Evolutionary conservation across 169 alveolate genomes (phyloP).

Genomic region (Toxoplasma gondii): DNA sequence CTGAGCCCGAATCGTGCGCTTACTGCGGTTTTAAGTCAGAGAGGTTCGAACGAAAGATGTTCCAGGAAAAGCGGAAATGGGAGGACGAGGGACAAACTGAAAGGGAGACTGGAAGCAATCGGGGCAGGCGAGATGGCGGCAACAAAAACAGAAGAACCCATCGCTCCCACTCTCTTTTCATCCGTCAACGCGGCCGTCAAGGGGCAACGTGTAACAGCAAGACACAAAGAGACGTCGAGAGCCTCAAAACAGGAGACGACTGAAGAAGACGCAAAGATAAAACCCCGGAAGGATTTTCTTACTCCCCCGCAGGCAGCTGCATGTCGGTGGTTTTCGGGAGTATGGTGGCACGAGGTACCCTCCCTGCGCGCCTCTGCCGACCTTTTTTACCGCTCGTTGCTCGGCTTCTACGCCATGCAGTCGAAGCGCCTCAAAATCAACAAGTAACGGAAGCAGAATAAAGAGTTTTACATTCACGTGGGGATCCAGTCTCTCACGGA

Average conservation of each 20-base stretch:
- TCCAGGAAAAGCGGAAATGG: background rate
- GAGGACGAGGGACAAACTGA: background rate
- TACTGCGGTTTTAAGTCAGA: slow-evolving; percentile 22
- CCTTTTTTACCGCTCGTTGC: slow-evolving; percentile 58
- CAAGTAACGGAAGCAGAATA: slow-evolving; percentile 1
- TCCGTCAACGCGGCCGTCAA: too few species aligned
- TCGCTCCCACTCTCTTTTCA: too few species aligned
- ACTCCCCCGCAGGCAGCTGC: too few species aligned
- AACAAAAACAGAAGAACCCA: too few species aligned
- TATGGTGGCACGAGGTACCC: background rate
- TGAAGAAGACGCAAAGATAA: too few species aligned
- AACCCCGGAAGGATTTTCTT: too few species aligned
- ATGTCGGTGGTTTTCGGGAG: background rate
- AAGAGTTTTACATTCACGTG: background rate
- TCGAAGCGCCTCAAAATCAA: slow-evolving; percentile 55
- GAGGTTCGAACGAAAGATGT: background rate
- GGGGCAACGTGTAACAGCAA: too few species aligned
- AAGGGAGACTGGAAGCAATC: too few species aligned
- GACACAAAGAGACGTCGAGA: background rate
- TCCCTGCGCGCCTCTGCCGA: slow-evolving; percentile 60
- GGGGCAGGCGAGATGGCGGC: too few species aligned
- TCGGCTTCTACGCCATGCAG: slow-evolving; percentile 64
- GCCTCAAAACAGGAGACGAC: background rate
- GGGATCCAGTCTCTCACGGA: too few species aligned
- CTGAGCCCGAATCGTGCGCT: slow-evolving; percentile 45